phyloP scores from a whole-genome alignment of 1,139 yeast species.

The Pichia sp. region DNA sequence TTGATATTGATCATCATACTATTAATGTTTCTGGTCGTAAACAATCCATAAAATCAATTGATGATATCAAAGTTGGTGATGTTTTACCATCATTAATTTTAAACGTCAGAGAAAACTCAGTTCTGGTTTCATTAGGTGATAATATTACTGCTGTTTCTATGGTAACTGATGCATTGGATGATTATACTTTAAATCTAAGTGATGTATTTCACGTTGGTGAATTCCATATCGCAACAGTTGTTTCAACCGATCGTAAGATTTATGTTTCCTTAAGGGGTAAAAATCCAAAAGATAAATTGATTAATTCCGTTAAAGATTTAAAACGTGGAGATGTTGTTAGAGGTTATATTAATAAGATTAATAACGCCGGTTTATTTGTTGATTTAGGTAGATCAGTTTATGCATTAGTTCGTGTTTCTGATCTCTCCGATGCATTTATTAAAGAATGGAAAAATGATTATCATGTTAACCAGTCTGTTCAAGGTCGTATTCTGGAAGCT shows the following conservation, averaged over 20 bases:
- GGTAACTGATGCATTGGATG: constrained; percentile 74
- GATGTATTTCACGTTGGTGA: constrained; percentile 51
- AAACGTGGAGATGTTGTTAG: constrained; percentile 65
- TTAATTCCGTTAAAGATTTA: constrained; percentile 50
- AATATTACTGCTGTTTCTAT: constrained; percentile 59
- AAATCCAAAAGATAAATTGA: constrained; percentile 47
- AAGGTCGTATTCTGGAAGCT: constrained; percentile 64
- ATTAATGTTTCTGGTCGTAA: constrained; percentile 49
- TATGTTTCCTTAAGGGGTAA: constrained; percentile 55
- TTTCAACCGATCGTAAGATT: constrained; percentile 54
- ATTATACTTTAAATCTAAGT: constrained; percentile 51
- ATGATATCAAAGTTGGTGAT: constrained; percentile 54
- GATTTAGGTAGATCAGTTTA: constrained; percentile 64
- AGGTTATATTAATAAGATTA: constrained; percentile 72
- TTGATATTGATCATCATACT: constrained; percentile 48
- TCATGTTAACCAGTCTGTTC: constrained; percentile 65
- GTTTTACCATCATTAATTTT: constrained; percentile 61
- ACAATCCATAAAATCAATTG: constrained; percentile 35
- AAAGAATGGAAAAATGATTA: constrained; percentile 84
- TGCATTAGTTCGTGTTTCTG: constrained; percentile 78
- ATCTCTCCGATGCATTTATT: constrained; percentile 73
- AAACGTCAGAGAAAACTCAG: constrained; percentile 54
- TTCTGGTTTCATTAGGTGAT: constrained; percentile 62
- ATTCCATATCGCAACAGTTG: constrained; percentile 55
- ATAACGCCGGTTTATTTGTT: constrained; percentile 75